phyloP scores from a whole-genome alignment of 305 asterid species.

The Rubia balearica region DNA sequence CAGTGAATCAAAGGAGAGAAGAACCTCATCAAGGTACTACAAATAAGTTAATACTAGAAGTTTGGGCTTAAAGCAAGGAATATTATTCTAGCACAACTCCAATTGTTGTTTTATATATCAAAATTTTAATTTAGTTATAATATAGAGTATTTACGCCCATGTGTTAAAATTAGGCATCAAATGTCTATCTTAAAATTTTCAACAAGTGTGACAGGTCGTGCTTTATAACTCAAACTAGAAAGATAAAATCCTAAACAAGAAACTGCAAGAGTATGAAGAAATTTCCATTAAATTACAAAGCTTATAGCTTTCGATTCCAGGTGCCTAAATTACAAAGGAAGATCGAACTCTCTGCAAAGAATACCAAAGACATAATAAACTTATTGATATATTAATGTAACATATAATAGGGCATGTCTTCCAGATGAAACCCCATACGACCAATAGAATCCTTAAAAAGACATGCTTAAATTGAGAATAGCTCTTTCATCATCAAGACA shows the following conservation, averaged over 20 bases:
- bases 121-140: background rate
- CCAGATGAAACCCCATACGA: background rate
- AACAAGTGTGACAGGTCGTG: background rate
- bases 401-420: too few relatives aligned
- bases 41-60: slow-evolving; percentile 19
- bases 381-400: too few relatives aligned
- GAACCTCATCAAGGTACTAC: slow-evolving; percentile 94
- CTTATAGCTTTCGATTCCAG: background rate
- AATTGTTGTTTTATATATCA: background rate
- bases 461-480: background rate
- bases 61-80: background rate
- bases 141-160: background rate
- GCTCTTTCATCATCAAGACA: background rate
- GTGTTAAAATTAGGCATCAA: background rate
- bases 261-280: background rate
- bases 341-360: background rate
- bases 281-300: background rate
- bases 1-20: slow-evolving; percentile 61
- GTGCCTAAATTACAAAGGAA: background rate
- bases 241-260: background rate
- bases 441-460: background rate
- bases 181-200: background rate
- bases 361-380: background rate
- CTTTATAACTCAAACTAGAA: background rate
- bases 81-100: background rate